These are phyloP conservation scores for Monosporascus sp. DNA, from an alignment of 2,329 filamentous ascomycete genomes.

Conservation along the genomic window DNA sequence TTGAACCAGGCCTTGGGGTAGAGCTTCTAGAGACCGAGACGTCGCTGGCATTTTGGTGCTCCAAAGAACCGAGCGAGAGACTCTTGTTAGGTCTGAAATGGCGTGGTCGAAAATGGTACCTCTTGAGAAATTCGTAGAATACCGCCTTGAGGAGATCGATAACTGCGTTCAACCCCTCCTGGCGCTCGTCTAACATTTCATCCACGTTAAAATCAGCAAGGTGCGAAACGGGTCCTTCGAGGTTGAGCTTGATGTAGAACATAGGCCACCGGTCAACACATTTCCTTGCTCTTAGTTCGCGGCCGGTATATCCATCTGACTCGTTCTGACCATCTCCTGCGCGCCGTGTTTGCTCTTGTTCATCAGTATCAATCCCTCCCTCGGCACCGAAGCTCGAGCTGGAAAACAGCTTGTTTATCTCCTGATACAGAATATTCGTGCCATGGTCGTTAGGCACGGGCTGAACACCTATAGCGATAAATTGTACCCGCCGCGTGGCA, in stretches of 20 bases:
- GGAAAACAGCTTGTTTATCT: constrained; percentile 71
- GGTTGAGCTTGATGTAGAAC: constrained; percentile 71
- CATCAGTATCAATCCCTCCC: constrained; percentile 34
- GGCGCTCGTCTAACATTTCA: constrained; percentile 40
- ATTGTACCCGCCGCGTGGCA: constrained; percentile 69
- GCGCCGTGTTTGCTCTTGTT: constrained; percentile 19
- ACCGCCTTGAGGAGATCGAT: constrained; percentile 63
- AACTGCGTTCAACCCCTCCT: constrained; percentile 48
- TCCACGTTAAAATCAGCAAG: constrained; percentile 24
- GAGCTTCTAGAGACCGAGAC: constrained; percentile 8
- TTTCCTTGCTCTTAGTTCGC: constrained; percentile 53
- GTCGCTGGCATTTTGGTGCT: not conserved
- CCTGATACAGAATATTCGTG: constrained; percentile 65
- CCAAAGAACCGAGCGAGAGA: not conserved
- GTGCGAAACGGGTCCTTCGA: constrained; percentile 16
- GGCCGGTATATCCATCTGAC: constrained; percentile 41
- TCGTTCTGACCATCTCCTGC: constrained; percentile 28
- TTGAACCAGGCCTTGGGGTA: constrained; percentile 5
- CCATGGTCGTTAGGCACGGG: constrained; percentile 54
- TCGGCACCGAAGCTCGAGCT: constrained; percentile 69
- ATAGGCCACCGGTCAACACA: constrained; percentile 79
- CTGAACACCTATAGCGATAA: constrained; percentile 71
- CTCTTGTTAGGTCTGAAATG: constrained; percentile 11
- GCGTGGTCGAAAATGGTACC: constrained; percentile 62
- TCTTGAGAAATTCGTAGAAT: constrained; percentile 68